phyloP scores from a whole-genome alignment of 2,329 filamentous ascomycete species.

The Coleophoma cylindrospora region DNA sequence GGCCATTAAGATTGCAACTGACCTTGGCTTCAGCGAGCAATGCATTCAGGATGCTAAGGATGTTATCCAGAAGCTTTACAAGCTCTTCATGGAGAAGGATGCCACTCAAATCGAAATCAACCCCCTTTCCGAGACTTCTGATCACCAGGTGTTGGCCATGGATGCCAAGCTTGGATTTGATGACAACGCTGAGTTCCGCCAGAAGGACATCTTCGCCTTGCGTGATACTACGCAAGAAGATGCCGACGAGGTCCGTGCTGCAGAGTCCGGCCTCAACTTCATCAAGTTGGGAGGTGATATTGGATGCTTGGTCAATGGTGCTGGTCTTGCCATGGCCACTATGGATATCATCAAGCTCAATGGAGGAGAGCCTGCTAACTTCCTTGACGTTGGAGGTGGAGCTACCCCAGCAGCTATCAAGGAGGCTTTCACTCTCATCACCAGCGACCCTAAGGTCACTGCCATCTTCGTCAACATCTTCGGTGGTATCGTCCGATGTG shows the following conservation, averaged over 20 bases:
- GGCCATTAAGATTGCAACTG: constrained; percentile 79
- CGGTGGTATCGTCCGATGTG: constrained; percentile 96
- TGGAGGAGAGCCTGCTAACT: constrained; percentile 93
- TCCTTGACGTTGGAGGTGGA: constrained; percentile 97
- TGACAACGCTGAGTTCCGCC: constrained; percentile 97
- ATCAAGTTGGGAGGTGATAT: constrained; percentile 99
- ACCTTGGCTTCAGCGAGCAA: constrained; percentile 96
- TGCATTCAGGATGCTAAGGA: constrained; percentile 93
- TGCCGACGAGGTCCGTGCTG: constrained; percentile 93
- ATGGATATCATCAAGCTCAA: constrained; percentile 99
- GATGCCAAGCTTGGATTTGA: constrained; percentile 99
- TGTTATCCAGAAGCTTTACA: constrained; percentile 98
- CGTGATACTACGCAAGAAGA: constrained; percentile 96
- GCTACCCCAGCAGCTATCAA: constrained; percentile 95
- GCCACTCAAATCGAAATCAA: constrained; percentile 99
- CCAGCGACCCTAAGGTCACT: constrained; percentile 94
- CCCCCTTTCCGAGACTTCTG: constrained; percentile 94
- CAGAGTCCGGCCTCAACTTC: constrained; percentile 94
- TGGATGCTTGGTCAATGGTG: constrained; percentile 97
- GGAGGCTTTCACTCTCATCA: constrained; percentile 98
- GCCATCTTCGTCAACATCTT: constrained; percentile 99
- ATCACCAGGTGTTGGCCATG: constrained; percentile 98
- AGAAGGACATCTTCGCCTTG: constrained; percentile 93
- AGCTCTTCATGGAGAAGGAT: constrained; percentile 97
- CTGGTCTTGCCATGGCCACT: constrained; percentile 98